Conservation (phyloP, 805 yeast genomes). For the Metschnikowia shivogae region DNA sequence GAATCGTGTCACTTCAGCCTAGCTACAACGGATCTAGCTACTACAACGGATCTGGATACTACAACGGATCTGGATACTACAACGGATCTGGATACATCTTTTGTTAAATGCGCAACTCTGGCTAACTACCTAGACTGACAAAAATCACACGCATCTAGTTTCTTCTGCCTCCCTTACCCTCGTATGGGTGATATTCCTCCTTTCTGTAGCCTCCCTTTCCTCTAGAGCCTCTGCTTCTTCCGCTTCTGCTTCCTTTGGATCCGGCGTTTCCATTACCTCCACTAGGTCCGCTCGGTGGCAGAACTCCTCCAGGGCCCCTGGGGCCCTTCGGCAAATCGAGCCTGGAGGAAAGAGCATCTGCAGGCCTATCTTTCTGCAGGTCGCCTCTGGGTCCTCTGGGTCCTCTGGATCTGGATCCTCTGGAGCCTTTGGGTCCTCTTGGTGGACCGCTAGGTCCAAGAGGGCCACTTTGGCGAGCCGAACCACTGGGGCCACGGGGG, state of each 20-base stretch:
- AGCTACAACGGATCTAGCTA: too few relatives aligned
- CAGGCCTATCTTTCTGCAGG: slow-evolving; percentile 6
- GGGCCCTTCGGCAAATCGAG: slow-evolving; percentile 51
- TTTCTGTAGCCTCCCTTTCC: slow-evolving; percentile 23
- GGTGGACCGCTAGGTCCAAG: neutral
- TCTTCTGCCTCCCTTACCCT: slow-evolving; percentile 35
- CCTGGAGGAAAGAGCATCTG: slow-evolving; percentile 13
- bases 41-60: too few relatives aligned
- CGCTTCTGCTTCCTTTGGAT: slow-evolving; percentile 11
- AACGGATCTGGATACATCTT: neutral
- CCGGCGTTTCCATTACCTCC: slow-evolving; percentile 12
- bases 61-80: neutral
- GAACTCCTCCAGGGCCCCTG: slow-evolving; percentile 29
- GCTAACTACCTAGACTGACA: neutral
- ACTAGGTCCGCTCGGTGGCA: slow-evolving; percentile 14
- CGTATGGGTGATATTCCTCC: slow-evolving; percentile 41
- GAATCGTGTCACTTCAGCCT: too few relatives aligned
- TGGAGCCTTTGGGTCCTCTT: neutral
- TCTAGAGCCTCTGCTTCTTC: slow-evolving; percentile 31
- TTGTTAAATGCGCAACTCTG: neutral
- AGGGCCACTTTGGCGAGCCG: neutral
- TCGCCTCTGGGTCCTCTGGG: slow-evolving; percentile 2
- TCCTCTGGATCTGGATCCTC: neutral
- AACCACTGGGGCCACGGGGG: slow-evolving; percentile 1
- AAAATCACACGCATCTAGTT: neutral